These are phyloP conservation scores for maize (Zea mays) DNA, from an alignment of 176 grass and related monocot species.

Conservation along the genomic window Zm-B73-REFERENCE-NAM-5.0 NC_050101.1:102119501-102120000, in stretches of 20 bases:
- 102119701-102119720: background rate
- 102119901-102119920: background rate
- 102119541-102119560: background rate
- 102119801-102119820: background rate
- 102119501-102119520: background rate
- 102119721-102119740: background rate
- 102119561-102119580: background rate
- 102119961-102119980: too few relatives aligned
- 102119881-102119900: background rate
- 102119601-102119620: conserved; percentile 27
- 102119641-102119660: background rate
- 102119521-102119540: background rate
- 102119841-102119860: too few relatives aligned
- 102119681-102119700: conserved; percentile 34
- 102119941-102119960: too few relatives aligned
- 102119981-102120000: too few relatives aligned
- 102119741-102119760: background rate
- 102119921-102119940: too few relatives aligned
- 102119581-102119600: background rate
- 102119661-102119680: background rate
- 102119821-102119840: too few relatives aligned
- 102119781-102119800: background rate
- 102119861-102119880: too few relatives aligned
- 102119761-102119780: background rate
- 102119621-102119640: conserved; percentile 4